Conservation (phyloP, 2,329 filamentous ascomycete species). For the Hypomyces rosellus region DNA sequence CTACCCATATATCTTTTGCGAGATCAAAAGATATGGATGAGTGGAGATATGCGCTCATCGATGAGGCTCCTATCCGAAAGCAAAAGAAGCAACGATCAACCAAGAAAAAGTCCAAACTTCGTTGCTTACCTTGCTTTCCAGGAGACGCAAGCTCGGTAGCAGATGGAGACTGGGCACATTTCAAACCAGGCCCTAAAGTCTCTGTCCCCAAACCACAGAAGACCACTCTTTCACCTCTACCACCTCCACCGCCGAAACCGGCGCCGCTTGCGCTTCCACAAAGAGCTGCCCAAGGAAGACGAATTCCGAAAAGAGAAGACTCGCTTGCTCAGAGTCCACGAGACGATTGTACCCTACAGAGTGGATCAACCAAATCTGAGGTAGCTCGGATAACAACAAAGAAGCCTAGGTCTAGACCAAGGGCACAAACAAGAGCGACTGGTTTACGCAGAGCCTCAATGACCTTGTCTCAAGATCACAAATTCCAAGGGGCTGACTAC, state of each 20-base stretch:
- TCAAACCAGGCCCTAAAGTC: slow-evolving; percentile 12
- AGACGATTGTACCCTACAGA: not conserved
- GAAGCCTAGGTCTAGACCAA: not conserved
- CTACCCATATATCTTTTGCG: slow-evolving; percentile 28
- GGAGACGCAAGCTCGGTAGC: slow-evolving; percentile 18
- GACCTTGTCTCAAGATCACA: slow-evolving; percentile 2
- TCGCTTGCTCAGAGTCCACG: slow-evolving; percentile 7
- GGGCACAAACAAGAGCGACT: slow-evolving; percentile 1
- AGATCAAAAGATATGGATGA: slow-evolving; percentile 23
- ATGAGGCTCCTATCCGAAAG: slow-evolving; percentile 21
- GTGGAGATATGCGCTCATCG: slow-evolving; percentile 28
- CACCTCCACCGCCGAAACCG: slow-evolving; percentile 8
- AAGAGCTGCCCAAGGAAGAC: not conserved
- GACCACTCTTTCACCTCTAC: slow-evolving; percentile 1
- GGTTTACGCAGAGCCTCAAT: slow-evolving; percentile 11
- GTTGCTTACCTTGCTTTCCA: slow-evolving; percentile 26
- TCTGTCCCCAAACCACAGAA: not conserved
- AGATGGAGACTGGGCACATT: slow-evolving; percentile 20
- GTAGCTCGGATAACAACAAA: not conserved
- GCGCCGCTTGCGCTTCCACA: slow-evolving; percentile 6
- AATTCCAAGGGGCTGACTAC: slow-evolving; percentile 3
- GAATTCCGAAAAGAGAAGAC: slow-evolving; percentile 2
- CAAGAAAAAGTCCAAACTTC: slow-evolving; percentile 10
- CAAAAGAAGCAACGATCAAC: slow-evolving; percentile 11
- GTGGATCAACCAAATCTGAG: not conserved